These are phyloP conservation scores for Suillus cothurnatus DNA, from an alignment of 768 basidiomycete genomes.

Conservation along the genomic window DNA sequence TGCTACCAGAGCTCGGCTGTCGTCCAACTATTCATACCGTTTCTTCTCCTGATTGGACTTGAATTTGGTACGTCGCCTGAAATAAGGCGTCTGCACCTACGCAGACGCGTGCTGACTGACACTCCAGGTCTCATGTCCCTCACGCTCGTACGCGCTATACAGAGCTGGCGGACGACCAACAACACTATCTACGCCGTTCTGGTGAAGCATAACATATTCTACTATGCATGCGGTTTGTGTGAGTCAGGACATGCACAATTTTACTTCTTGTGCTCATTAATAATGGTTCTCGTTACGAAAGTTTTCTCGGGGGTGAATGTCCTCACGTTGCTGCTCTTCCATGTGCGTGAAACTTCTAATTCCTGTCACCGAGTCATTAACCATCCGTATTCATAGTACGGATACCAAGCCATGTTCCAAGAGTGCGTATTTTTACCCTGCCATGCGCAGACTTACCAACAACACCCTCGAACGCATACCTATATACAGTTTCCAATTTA, in stretches of 20 bases:
- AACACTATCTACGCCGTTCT: background rate
- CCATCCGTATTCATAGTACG: background rate
- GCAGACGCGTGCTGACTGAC: background rate
- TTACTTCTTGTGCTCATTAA: background rate
- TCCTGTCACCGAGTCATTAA: no score
- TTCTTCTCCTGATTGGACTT: background rate
- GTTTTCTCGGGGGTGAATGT: background rate
- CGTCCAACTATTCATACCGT: background rate
- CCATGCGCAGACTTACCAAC: background rate
- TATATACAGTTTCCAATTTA: background rate
- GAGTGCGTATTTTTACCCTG: background rate
- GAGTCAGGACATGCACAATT: background rate
- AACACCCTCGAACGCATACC: background rate
- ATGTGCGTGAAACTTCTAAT: background rate
- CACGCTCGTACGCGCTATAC: background rate
- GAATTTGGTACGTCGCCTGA: background rate
- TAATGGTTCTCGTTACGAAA: background rate
- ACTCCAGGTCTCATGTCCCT: background rate
- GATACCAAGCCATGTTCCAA: background rate
- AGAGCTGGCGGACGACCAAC: constrained; percentile 1
- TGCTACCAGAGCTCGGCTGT: background rate
- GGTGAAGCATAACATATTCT: background rate
- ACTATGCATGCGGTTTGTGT: constrained; percentile 2
- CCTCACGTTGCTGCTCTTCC: background rate
- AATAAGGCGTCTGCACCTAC: background rate